Percentiles rank a stretch among this genome's conserved stretches.
These are phyloP conservation scores for Phytophthora citrophthora DNA, from an alignment of 352 stramenopile species.

Conservation along the genomic window DNA sequence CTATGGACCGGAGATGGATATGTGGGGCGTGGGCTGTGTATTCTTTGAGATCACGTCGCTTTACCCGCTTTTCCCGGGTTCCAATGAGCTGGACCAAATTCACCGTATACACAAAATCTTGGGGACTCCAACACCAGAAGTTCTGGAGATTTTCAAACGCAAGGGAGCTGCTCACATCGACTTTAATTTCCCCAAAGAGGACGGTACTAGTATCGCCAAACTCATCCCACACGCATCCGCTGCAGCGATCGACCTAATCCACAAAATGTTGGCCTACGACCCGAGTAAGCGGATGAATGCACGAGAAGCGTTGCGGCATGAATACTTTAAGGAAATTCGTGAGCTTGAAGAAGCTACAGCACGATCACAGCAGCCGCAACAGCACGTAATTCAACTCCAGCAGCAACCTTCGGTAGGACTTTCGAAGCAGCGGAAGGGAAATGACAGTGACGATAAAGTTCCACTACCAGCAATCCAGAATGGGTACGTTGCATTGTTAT, in stretches of 20 bases:
- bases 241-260: conserved; percentile 89
- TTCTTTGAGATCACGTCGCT: conserved; percentile 96
- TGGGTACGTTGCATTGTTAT: conserved; percentile 27
- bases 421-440: conserved; percentile 55
- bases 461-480: conserved; percentile 64
- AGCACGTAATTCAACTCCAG: conserved; percentile 38
- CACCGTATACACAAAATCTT: conserved; percentile 95
- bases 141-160: conserved; percentile 92
- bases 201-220: conserved; percentile 84
- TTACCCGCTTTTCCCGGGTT: conserved; percentile 94
- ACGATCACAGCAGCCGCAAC: conserved; percentile 42
- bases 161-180: conserved; percentile 93
- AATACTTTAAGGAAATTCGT: conserved; percentile 91
- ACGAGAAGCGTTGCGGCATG: conserved; percentile 89
- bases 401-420: conserved; percentile 27
- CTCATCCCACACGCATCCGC: conserved; percentile 90
- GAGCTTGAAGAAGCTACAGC: conserved; percentile 74
- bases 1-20: conserved; percentile 96
- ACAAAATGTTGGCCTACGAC: conserved; percentile 91
- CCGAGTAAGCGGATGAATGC: conserved; percentile 90
- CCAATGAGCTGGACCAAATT: conserved; percentile 96
- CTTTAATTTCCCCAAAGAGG: conserved; percentile 92
- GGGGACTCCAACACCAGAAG: conserved; percentile 84
- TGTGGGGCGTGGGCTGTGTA: conserved; percentile 96
- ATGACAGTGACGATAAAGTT: conserved; percentile 59